Base-by-base conservation (phyloP, 163 green algal genomes). In the Volvox carteri region DNA sequence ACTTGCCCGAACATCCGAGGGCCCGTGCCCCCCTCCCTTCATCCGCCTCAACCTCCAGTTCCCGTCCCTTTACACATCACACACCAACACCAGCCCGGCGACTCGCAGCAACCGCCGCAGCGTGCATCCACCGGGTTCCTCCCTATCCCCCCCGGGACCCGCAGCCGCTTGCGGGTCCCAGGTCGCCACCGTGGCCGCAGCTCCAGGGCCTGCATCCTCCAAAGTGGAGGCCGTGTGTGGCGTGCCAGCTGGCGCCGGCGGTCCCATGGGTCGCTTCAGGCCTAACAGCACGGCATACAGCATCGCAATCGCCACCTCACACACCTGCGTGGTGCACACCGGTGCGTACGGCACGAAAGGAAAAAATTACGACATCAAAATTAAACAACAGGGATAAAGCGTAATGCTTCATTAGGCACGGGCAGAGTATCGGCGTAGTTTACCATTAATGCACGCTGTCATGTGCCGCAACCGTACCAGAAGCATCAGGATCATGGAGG, bases 281-380 rank as follows among this genome's bases (percentile, higher is more conserved):
- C 18, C 68, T 28, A 88, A 67, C 12, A 88, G 83, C 37, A 83
- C 18, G 25, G 68, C 37, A 39, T 88, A 88, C 23, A 75, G 28
- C 35, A 81, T 48, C 8, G 68, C 46, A 39, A 88, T 88, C 48
- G 83, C 67, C 50, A 88, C 50, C 83, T 88, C 83, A 9, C 83
- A 88, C 48, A 88, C 81, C 81, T 87, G 81, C 23, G 28, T 4
- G 41, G 30, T 12, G 25, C 54, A 42, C 70, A 37, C n/a, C n/a
- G n/a, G n/a, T n/a, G 14, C 6, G 1, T 23, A 35, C 39, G 21
- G 39, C 11, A 58, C 39, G 9, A 9, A 41, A 42, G 9, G 33
- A 46, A 23, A 9, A n/a, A 0, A 39, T 7, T n/a, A 28, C 41
- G 19, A 80, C 25, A 44, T 14, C 12, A 2, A 14, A 41, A 11